Evolutionary conservation across 768 basidiomycete species (phyloP).

Genomic region (Mycena olivaceomarginata): DNA sequence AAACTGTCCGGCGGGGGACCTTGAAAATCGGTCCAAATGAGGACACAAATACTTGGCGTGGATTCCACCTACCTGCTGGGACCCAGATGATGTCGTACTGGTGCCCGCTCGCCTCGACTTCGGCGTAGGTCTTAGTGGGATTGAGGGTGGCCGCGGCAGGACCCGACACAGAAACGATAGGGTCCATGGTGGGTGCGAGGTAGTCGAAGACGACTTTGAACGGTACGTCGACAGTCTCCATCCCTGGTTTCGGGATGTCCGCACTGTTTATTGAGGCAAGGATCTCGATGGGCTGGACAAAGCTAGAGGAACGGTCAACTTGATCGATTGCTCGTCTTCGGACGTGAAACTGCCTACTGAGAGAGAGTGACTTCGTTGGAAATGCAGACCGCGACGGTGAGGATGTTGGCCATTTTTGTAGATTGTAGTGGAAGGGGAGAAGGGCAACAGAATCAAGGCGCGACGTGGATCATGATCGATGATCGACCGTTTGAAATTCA

Average conservation of each 20-base stretch:
- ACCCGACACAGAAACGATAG: slow-evolving; percentile 40
- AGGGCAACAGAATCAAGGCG: no score
- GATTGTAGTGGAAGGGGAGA: not conserved
- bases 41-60: not conserved
- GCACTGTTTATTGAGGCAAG: slow-evolving; percentile 41
- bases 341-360: not conserved
- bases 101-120: slow-evolving; percentile 39
- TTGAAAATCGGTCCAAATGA: not conserved
- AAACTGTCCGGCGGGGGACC: slow-evolving; percentile 40
- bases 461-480: no score
- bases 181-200: slow-evolving; percentile 45
- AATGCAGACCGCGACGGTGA: slow-evolving; percentile 46
- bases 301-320: slow-evolving; percentile 15
- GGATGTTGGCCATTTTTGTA: slow-evolving; percentile 30
- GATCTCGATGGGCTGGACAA: slow-evolving; percentile 46
- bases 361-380: slow-evolving; percentile 43
- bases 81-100: slow-evolving; percentile 54
- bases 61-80: slow-evolving; percentile 44
- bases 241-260: not conserved
- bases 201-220: slow-evolving; percentile 46
- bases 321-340: not conserved
- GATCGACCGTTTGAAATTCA: no score
- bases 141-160: slow-evolving; percentile 38
- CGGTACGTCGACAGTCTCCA: slow-evolving; percentile 21
- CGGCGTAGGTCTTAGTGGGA: slow-evolving; percentile 49